Evolutionary conservation across 2,329 filamentous ascomycete species (phyloP).

Genomic region (Calonectria honghensis): DNA sequence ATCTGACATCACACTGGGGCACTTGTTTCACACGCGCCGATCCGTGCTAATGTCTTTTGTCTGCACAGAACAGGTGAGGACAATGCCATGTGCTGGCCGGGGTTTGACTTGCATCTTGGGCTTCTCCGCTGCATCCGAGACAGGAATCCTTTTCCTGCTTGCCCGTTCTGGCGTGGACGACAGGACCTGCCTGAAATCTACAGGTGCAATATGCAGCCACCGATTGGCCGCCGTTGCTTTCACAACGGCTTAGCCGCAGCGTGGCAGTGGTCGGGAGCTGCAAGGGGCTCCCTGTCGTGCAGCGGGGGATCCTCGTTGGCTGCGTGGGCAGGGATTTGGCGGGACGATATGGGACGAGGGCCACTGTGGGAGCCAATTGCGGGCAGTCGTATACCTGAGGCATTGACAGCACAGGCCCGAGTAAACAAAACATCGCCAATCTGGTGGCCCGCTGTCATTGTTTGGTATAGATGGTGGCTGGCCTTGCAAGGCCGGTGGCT

Average conservation of each 20-base stretch:
- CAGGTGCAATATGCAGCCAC: not conserved
- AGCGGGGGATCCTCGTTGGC: conserved; percentile 21
- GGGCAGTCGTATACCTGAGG: conserved; percentile 16
- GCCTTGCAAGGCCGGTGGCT: conserved; percentile 18
- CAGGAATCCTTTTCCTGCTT: not conserved
- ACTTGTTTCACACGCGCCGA: conserved; percentile 26
- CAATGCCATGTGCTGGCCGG: not conserved
- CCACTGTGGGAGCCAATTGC: conserved; percentile 17
- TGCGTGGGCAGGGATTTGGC: not conserved
- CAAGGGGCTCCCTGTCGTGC: conserved; percentile 11
- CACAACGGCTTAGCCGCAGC: not conserved
- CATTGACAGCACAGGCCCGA: not conserved
- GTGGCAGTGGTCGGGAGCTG: conserved; percentile 3
- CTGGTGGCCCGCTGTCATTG: conserved; percentile 2
- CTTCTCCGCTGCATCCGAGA: not conserved
- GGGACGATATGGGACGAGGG: conserved; percentile 15
- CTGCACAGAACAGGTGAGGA: not conserved
- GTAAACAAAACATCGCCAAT: conserved; percentile 22
- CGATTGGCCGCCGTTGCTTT: conserved; percentile 1
- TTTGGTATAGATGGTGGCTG: conserved; percentile 10
- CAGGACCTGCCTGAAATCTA: not conserved
- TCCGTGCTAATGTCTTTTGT: conserved; percentile 24
- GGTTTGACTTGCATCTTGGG: conserved; percentile 6
- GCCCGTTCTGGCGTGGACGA: not conserved
- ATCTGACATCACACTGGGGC: conserved; percentile 27